Evolutionary conservation across 345 rosid species (phyloP), one percentile per base, ranked within the genome.

Genomic region (Syzygium grande): DNA sequence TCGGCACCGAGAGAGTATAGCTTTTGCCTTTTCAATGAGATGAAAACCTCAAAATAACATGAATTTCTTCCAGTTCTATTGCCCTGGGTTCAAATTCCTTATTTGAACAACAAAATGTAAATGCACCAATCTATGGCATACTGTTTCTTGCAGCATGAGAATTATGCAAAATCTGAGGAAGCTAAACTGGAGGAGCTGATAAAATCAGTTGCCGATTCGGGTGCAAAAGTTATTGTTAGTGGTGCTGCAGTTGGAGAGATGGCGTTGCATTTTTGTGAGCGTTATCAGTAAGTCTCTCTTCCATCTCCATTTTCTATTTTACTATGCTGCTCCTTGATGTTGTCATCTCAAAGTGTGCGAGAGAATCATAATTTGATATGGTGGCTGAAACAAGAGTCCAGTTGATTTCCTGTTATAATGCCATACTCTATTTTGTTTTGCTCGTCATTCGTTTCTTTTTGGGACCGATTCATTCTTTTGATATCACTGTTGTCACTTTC

Each of bases 191-290:
- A 98, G 92, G 97, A 93, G 90, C 94, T 96, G 80, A 96, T 98
- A 83, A 98, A 93, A 92, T 97, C 96, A 86, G 99, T 95, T 88
- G 98, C 99, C n/a, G 95, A 95, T 58, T 97, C 95, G 49, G 99
- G 98, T 87, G 99, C 98, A 90, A 96, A 94, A 91, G 98, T 97
- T 68, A 97, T 96, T 87, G 98, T 95, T 89, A 98, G 99, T 54
- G 99, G 99, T 34, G 98, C 94, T 89, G 91, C 99, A 53, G 95
- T 98, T 90, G 99, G 99, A 89, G 99, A 98, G 92, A 98, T 98
- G 99, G 99, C 99, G 80, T 91, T 98, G 89, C 99, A 96, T 93
- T 98, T 97, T 91, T 97, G 99, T 84, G 99, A 98, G 93, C 99
- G 98, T 87, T 98, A 95, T 94, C 95, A 96, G 99, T 96, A 96